Evolutionary conservation across 1,139 yeast genomes (phyloP).

Genomic region (Debaryomyces psychrophilus): DNA sequence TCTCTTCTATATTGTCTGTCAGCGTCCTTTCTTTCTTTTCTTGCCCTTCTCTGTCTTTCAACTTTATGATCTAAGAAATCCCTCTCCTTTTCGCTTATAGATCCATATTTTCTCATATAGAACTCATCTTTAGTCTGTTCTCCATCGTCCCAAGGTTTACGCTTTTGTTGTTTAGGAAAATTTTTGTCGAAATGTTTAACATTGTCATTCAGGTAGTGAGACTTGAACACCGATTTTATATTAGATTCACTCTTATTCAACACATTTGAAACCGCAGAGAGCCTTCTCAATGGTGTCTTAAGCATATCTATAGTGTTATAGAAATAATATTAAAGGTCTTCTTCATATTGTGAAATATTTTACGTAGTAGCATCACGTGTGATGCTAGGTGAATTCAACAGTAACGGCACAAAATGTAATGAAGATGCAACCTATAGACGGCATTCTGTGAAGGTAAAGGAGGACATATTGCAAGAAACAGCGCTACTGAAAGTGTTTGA

Average conservation of each 20-base stretch:
- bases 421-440: not conserved
- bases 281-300: constrained; percentile 6
- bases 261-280: constrained; percentile 6
- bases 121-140: constrained; percentile 46
- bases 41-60: constrained; percentile 35
- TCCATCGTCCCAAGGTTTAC: constrained; percentile 44
- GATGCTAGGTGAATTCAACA: not conserved
- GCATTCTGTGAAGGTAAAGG: not conserved
- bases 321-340: not conserved
- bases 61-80: constrained; percentile 37
- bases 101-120: constrained; percentile 42
- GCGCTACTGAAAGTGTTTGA: not conserved
- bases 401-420: not conserved
- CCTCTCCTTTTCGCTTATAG: constrained; percentile 33
- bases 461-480: not conserved
- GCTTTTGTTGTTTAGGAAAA: constrained; percentile 12
- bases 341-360: not conserved
- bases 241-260: not conserved
- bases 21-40: constrained; percentile 23
- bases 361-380: not conserved
- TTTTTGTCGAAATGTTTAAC: constrained; percentile 18
- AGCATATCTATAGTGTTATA: constrained; percentile 2
- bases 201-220: constrained; percentile 22
- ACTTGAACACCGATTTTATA: constrained; percentile 20
- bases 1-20: constrained; percentile 12